A percentile compares a stretch with the other conserved stretches of the same genome.
phyloP scores from a whole-genome alignment of 305 asterid species.

The Striga hermonthica region DNA sequence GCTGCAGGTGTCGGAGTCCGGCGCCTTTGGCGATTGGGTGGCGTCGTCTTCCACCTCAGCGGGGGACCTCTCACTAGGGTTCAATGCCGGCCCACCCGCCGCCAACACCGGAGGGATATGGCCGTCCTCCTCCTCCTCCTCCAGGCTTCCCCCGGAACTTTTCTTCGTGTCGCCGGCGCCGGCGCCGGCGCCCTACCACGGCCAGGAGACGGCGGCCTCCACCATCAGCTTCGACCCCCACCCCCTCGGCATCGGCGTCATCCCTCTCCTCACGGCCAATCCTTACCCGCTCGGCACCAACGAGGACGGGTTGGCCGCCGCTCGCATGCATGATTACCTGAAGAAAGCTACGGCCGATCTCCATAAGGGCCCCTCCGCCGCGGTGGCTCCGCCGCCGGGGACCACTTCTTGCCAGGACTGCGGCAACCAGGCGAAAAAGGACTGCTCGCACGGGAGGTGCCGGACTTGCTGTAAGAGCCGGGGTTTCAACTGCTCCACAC shows the following conservation, averaged over 20 bases:
- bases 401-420: slow-evolving; percentile 64
- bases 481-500: slow-evolving; percentile 63
- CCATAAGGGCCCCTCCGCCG: slow-evolving; percentile 23
- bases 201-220: slow-evolving; percentile 28
- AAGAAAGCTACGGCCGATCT: slow-evolving; percentile 39
- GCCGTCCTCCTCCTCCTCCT: slow-evolving; percentile 52
- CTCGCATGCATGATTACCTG: slow-evolving; percentile 38
- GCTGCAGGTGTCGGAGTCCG: slow-evolving; percentile 53
- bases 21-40: slow-evolving; percentile 76
- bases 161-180: slow-evolving; percentile 72
- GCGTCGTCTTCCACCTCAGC: slow-evolving; percentile 54
- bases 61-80: slow-evolving; percentile 68
- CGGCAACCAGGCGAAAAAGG: slow-evolving; percentile 79
- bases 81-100: slow-evolving; percentile 54
- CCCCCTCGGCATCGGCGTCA: slow-evolving; percentile 46
- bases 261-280: slow-evolving; percentile 55
- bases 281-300: background rate
- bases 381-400: slow-evolving; percentile 23
- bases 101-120: slow-evolving; percentile 35
- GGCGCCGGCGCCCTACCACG: slow-evolving; percentile 37
- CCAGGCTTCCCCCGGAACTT: slow-evolving; percentile 58
- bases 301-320: slow-evolving; percentile 32
- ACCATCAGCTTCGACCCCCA: slow-evolving; percentile 57
- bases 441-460: slow-evolving; percentile 57
- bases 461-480: slow-evolving; percentile 76